Evolutionary conservation across 2,329 filamentous ascomycete genomes (phyloP), one percentile per base, ranked within the genome.

Genomic region (Aspergillus alliaceus): DNA sequence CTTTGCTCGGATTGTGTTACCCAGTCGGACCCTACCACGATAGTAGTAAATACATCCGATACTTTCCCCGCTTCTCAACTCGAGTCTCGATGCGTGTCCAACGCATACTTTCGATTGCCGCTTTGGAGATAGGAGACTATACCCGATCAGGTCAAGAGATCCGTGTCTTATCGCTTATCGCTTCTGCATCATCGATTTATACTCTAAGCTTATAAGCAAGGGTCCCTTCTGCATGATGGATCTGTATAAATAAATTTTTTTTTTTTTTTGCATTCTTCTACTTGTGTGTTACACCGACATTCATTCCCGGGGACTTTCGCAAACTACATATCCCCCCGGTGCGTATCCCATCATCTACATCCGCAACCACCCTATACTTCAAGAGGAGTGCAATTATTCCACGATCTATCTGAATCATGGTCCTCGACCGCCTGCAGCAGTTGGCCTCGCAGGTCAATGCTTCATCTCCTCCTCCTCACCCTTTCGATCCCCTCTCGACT

Each of bases 401-500:
- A 31, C n/a, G n/a, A 48, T 6, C 29, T 31, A 6, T 12, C 12
- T 22, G n/a, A 44, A 56, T 3, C 24, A 86, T 86, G 84, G 84
- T 84, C 64, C 79, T 87, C 64, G 84, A 87, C 65, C 82, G 85
- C 65, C 77, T 88, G 46, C 85, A 85, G 75, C 85, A 87, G 68
- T 78, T 89, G 69, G 79, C 85, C 63, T 79, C 82, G 53, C 86
- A 89, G 66, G 74, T 89, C 67, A 82, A 80, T 53, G 84, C 84
- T 55, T 78, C 81, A 25, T 69, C 78, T 27, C 71, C 78, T 35
- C 78, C 79, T 50, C 82, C 84, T 34, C 87, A 96, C 69, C 91
- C 91, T 6, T 84, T 95, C 62, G 91, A 96, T 68, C 91, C 91
- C 53, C 85, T 96, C 46, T 84, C 83, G 9, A 79, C 82, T 9